Evolutionary conservation across 257 asterid genomes (phyloP).

Genomic region (Orobanche coerulescens): DNA sequence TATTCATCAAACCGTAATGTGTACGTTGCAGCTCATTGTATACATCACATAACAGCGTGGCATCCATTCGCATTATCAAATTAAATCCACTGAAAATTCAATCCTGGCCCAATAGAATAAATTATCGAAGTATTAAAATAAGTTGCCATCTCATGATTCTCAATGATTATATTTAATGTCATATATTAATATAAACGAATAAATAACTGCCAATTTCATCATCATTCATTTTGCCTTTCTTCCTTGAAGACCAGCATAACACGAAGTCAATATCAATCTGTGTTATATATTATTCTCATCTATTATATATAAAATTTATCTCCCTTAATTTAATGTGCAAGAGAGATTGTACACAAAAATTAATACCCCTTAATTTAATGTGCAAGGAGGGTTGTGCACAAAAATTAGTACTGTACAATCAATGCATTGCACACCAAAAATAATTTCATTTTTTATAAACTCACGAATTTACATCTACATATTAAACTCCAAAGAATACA

Average conservation of each 20-base stretch:
- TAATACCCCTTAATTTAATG: too few species aligned
- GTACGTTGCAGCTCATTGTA: conserved; percentile 27
- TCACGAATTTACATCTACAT: too few species aligned
- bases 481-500: too few species aligned
- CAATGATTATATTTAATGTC: not conserved
- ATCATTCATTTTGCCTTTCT: not conserved
- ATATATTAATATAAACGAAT: not conserved
- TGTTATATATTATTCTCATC: conserved; percentile 6
- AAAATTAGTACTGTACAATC: too few species aligned
- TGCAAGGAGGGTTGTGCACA: too few species aligned
- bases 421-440: too few species aligned
- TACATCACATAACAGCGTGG: conserved; percentile 21
- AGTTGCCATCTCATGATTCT: not conserved
- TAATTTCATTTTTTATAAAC: too few species aligned
- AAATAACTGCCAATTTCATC: not conserved
- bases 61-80: conserved; percentile 17
- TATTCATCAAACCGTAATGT: not conserved
- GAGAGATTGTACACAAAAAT: too few species aligned
- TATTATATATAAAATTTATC: too few species aligned
- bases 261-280: conserved; percentile 25
- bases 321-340: too few species aligned
- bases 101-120: not conserved
- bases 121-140: not conserved
- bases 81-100: conserved; percentile 10
- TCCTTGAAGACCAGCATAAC: not conserved